Percentiles rank a stretch among this genome's conserved stretches.
Conservation (phyloP, 2,329 filamentous ascomycete genomes). For the Tolypocladium inflatum region DNA sequence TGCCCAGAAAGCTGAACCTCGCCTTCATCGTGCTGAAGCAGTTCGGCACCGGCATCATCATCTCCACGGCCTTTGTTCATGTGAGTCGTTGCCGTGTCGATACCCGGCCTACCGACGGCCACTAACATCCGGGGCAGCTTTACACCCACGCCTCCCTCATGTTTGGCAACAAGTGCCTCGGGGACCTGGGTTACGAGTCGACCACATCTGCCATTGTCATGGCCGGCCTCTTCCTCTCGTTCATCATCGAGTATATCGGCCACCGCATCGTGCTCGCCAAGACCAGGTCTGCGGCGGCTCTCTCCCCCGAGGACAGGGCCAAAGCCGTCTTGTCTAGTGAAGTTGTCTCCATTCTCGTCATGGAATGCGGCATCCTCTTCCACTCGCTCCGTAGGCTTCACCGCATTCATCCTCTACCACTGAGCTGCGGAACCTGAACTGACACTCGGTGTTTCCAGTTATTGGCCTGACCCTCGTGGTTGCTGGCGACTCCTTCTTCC, state of each 20-base stretch:
- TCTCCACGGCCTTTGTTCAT: slow-evolving; percentile 62
- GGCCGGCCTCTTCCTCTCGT: slow-evolving; percentile 65
- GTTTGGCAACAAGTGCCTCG: slow-evolving; percentile 62
- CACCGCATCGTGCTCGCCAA: slow-evolving; percentile 43
- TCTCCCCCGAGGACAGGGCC: slow-evolving; percentile 15
- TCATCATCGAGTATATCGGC: slow-evolving; percentile 59
- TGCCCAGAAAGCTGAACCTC: slow-evolving; percentile 37
- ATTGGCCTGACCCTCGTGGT: slow-evolving; percentile 57
- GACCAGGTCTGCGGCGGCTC: slow-evolving; percentile 14
- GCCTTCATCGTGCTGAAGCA: slow-evolving; percentile 59
- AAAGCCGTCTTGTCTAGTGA: slow-evolving; percentile 25
- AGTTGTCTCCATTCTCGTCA: slow-evolving; percentile 54
- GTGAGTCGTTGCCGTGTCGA: slow-evolving; percentile 26
- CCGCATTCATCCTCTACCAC: not conserved
- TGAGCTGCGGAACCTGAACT: not conserved
- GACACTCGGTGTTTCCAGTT: slow-evolving; percentile 25
- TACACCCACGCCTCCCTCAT: slow-evolving; percentile 65
- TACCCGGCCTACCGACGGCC: not conserved
- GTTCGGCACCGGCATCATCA: slow-evolving; percentile 64
- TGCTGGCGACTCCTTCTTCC: slow-evolving; percentile 44
- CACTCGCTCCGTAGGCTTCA: slow-evolving; percentile 53
- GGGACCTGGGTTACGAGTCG: slow-evolving; percentile 55
- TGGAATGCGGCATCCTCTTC: slow-evolving; percentile 67
- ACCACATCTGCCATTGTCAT: slow-evolving; percentile 63
- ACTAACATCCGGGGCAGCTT: slow-evolving; percentile 35